A percentile compares a stretch with the other conserved stretches of the same genome.
These are phyloP conservation scores for Backusella westeae DNA, from an alignment of 192 early-diverging fungal species.

Conservation along the genomic window DNA sequence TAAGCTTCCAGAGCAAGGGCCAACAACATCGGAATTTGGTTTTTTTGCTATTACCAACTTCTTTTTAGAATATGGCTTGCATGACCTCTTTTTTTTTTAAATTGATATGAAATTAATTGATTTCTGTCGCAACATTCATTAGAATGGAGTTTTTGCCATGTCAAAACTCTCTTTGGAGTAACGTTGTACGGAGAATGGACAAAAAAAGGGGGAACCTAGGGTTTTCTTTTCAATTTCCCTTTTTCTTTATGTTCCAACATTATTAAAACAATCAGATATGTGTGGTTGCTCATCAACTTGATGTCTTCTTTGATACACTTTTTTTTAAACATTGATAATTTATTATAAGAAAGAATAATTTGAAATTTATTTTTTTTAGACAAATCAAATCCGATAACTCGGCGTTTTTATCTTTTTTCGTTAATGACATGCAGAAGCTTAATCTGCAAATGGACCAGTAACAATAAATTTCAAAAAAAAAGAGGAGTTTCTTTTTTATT, in stretches of 20 bases:
- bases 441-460: not conserved
- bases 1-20: not conserved
- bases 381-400: not conserved
- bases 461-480: not conserved
- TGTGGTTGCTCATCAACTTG: not conserved
- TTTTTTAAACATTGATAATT: no score
- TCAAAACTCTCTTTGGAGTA: not conserved
- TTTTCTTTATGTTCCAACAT: not conserved
- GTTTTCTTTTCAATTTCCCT: not conserved
- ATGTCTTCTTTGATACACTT: not conserved
- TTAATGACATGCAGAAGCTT: not conserved
- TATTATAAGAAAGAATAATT: not conserved
- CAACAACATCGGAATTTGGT: not conserved
- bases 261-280: not conserved
- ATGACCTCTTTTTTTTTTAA: not conserved
- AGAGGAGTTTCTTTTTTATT: not conserved
- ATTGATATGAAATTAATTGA: slow-evolving; percentile 5
- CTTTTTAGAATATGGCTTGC: not conserved
- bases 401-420: not conserved
- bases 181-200: not conserved
- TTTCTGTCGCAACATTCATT: not conserved
- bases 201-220: not conserved
- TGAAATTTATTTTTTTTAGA: not conserved
- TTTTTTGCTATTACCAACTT: not conserved
- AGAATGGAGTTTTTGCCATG: not conserved